Conservation (phyloP, 2,329 filamentous ascomycete species). For the Aureobasidium uvarum region DNA sequence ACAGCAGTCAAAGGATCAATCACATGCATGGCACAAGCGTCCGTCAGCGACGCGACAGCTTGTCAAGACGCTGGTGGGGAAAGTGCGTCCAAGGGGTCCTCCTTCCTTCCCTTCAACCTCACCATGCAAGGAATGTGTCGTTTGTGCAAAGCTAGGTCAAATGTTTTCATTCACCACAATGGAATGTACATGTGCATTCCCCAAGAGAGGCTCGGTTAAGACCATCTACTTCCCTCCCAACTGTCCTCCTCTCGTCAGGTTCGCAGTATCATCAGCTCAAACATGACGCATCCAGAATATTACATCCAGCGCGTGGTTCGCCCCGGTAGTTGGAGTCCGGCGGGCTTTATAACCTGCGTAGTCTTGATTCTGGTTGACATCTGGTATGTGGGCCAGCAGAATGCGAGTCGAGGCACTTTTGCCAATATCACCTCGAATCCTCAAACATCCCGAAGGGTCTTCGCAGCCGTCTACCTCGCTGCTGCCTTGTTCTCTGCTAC, state of each 20-base stretch:
- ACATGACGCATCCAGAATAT: neutral
- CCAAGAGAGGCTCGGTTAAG: neutral
- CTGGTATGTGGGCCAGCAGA: neutral
- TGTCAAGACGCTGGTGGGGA: constrained; percentile 12
- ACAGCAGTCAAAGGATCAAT: neutral
- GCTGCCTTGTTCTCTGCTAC: neutral
- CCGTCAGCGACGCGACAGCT: constrained; percentile 9
- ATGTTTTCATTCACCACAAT: constrained; percentile 17
- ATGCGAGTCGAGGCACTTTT: neutral
- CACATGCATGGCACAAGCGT: constrained; percentile 16
- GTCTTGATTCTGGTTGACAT: neutral
- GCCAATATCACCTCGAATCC: neutral
- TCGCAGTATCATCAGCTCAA: neutral
- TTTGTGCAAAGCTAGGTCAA: constrained; percentile 8
- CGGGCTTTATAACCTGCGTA: neutral
- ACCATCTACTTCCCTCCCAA: neutral
- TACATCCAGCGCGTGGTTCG: neutral
- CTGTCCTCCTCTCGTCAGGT: constrained; percentile 1
- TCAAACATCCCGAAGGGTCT: neutral
- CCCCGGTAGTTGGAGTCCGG: neutral
- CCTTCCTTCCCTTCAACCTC: neutral
- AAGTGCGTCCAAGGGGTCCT: neutral
- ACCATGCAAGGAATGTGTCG: constrained; percentile 11
- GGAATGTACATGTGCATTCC: constrained; percentile 18
- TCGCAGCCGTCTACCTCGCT: neutral